Percentiles rank a stretch among this genome's conserved stretches.
Conservation (phyloP, 2,329 filamentous ascomycete species). For the Ploettnerulaceae sp. region DNA sequence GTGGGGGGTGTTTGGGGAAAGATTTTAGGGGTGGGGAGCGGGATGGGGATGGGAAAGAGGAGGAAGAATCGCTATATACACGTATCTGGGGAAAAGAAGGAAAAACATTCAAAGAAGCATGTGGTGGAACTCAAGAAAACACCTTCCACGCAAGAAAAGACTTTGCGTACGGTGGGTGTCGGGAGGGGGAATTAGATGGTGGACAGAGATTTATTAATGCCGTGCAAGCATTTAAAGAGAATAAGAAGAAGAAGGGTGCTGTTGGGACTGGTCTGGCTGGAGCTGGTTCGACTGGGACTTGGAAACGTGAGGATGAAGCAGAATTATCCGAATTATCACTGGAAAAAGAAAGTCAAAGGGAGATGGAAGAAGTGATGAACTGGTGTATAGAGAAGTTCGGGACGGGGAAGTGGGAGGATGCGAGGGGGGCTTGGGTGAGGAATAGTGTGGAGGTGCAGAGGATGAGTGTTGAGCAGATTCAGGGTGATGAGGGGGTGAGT, state of each 20-base stretch:
- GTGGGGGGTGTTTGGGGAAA: too few species aligned
- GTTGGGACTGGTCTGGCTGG: background rate
- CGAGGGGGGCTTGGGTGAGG: conserved; percentile 29
- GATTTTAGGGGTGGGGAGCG: conserved; percentile 34
- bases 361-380: conserved; percentile 39
- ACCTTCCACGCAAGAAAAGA: conserved; percentile 20
- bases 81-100: background rate
- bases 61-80: too few species aligned
- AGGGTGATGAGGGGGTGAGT: conserved; percentile 17
- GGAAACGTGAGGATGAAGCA: conserved; percentile 6
- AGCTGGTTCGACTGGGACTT: too few species aligned
- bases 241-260: background rate
- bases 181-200: conserved; percentile 28
- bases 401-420: conserved; percentile 39
- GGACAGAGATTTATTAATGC: conserved; percentile 37
- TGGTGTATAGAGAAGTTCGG: conserved; percentile 45
- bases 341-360: conserved; percentile 35
- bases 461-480: conserved; percentile 16
- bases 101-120: background rate
- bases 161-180: conserved; percentile 33
- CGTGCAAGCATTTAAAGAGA: conserved; percentile 32
- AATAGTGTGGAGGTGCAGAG: conserved; percentile 13
- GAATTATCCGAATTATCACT: too few species aligned
- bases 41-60: too few species aligned
- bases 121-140: background rate